Base-by-base conservation (phyloP, 345 rosid genomes). In the Lepidium africanum region DNA sequence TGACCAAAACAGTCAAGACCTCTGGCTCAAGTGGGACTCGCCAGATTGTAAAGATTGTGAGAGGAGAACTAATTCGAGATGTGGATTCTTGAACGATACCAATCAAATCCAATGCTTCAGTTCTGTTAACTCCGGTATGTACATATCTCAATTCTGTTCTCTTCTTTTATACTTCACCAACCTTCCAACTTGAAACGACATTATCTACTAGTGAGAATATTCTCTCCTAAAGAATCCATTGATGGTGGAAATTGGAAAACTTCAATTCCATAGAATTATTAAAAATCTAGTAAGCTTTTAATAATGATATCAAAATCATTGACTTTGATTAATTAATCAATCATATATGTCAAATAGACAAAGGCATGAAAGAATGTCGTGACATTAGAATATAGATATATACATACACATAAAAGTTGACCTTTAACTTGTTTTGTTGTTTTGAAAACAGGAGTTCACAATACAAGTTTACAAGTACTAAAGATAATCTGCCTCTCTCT, bases 31-130 rank as follows among this genome's bases (percentile, higher is more conserved):
- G 32, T 91, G 94, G 97, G 36, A 42, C 67, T 41, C 70, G 0
- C 91, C 96, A 3, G 64, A 81, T 71, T 92, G 95, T 50, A 54
- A 14, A 2, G 76, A 71, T 17, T 92, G 98, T 46, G 92, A 87
- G 76, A 55, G 69, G 17, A 89, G 60, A 36, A 82, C 81, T 84
- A 51, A 78, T 79, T 37, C 46, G 0, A 69, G 33, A 6, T 92
- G 96, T 23, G 87, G 91, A 19, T 76, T 78, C 65, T 21, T 50
- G 37, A 76, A 72, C 76, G 76, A 62, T 37, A 41, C 55, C 32
- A 53, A 36, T 27, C 79, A 75, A 71, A 73, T 81, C 58, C 84
- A 67, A 25, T 89, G 98, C 41, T 82, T 59, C 67, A 13, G 56
- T 35, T 40, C 68, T 65, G 47, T 65, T 1, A 42, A 65, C 27